Evolutionary conservation across 768 basidiomycete genomes (phyloP).

Genomic region (Pleurotus tuoliensis): DNA sequence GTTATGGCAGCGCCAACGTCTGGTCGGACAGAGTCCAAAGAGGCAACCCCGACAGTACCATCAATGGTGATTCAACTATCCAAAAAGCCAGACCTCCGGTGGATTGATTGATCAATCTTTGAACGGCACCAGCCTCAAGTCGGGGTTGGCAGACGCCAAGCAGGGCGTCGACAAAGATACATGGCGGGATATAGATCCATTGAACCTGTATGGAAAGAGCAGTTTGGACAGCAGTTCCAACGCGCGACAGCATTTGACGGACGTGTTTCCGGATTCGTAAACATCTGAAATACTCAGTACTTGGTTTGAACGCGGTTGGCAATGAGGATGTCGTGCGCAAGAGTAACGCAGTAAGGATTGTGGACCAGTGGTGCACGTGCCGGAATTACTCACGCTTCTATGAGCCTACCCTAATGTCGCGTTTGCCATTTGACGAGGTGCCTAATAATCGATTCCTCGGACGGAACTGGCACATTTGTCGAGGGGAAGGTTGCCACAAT

Average conservation of each 20-base stretch:
- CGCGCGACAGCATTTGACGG: background rate
- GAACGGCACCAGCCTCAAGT: background rate
- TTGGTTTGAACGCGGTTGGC: too few species aligned
- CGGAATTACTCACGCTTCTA: too few species aligned
- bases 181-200: background rate
- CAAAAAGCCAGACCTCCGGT: background rate
- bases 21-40: constrained; percentile 1
- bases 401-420: too few species aligned
- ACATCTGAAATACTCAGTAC: too few species aligned
- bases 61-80: background rate
- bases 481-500: constrained; percentile 27
- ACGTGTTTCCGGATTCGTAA: too few species aligned
- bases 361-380: too few species aligned
- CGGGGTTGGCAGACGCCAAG: background rate
- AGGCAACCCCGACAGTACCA: background rate
- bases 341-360: too few species aligned
- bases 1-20: background rate
- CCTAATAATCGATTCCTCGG: too few species aligned
- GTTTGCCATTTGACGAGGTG: too few species aligned
- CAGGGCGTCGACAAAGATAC: background rate
- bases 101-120: constrained; percentile 3
- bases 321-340: too few species aligned
- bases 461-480: constrained; percentile 29
- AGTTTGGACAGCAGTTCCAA: background rate
- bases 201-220: background rate